Conservation (phyloP, 1,284 basidiomycete species). For the Prillingera fragicola region DNA sequence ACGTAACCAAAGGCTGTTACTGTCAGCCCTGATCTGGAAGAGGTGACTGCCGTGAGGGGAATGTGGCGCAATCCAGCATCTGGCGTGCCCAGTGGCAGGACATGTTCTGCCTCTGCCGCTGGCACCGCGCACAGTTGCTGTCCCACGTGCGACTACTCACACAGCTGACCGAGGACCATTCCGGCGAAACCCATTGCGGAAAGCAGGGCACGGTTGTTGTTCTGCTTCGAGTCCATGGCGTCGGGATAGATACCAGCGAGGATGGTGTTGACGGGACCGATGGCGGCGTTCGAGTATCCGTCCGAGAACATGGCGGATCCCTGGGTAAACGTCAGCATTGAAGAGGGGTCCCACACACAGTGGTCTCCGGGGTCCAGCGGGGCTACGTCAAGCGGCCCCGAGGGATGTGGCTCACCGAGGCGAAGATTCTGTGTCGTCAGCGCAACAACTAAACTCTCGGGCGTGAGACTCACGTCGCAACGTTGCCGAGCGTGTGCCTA, state of each 20-base stretch:
- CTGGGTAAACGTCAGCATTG: too few relatives aligned
- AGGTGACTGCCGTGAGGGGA: too few relatives aligned
- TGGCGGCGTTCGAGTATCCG: conserved; percentile 72
- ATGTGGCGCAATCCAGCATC: too few relatives aligned
- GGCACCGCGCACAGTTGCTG: not conserved
- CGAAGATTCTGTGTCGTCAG: conserved; percentile 25
- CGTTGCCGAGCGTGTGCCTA: not conserved
- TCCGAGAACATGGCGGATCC: conserved; percentile 83
- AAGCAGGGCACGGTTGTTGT: conserved; percentile 56
- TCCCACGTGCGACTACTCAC: conserved; percentile 8
- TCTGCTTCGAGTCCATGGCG: conserved; percentile 49
- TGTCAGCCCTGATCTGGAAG: too few relatives aligned
- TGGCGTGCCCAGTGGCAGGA: too few relatives aligned
- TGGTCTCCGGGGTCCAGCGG: not conserved
- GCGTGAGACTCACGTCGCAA: not conserved
- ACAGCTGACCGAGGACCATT: conserved; percentile 61
- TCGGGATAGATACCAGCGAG: conserved; percentile 61
- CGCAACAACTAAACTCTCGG: not conserved
- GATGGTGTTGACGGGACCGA: conserved; percentile 57
- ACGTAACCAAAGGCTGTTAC: conserved; percentile 55
- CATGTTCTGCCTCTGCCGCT: too few relatives aligned
- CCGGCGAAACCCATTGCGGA: conserved; percentile 69
- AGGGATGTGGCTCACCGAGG: conserved; percentile 25
- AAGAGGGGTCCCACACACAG: not conserved
- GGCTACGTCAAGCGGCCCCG: too few relatives aligned